phyloP scores from a whole-genome alignment of 495 filamentous ascomycete species.

The Daldinia concentrica region DNA sequence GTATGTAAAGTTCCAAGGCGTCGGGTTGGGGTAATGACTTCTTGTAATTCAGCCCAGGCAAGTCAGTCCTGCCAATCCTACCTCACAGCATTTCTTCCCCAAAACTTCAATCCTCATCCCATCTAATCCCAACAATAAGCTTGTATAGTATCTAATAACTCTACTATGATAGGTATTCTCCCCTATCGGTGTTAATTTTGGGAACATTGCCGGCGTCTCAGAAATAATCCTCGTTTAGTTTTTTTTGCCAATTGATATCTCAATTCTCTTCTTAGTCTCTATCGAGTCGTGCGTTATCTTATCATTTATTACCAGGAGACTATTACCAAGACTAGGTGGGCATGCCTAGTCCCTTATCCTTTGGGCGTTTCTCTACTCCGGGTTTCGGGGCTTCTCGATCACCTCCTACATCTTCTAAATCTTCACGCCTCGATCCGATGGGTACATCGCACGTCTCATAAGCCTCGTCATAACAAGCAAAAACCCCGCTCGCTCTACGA shows the following conservation, averaged over 20 bases:
- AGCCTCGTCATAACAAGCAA: constrained; percentile 5
- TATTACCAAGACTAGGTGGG: neutral
- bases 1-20: constrained; percentile 13
- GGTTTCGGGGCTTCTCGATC: neutral
- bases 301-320: neutral
- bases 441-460: constrained; percentile 13
- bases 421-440: constrained; percentile 10
- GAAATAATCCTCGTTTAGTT: neutral
- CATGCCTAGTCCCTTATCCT: neutral
- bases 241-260: neutral
- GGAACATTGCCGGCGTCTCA: neutral
- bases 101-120: constrained; percentile 6
- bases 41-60: neutral
- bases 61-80: neutral
- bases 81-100: neutral
- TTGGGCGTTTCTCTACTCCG: neutral
- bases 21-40: constrained; percentile 19
- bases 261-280: neutral
- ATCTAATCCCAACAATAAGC: constrained; percentile 25
- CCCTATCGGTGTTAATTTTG: neutral
- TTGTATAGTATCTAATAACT: neutral
- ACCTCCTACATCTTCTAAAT: neutral
- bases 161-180: neutral
- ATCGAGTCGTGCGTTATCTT: neutral
- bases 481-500: neutral